Percentiles rank a stretch among this genome's conserved stretches.
Conservation (phyloP, 2,329 filamentous ascomycete species). For the Alternaria gaisen region DNA sequence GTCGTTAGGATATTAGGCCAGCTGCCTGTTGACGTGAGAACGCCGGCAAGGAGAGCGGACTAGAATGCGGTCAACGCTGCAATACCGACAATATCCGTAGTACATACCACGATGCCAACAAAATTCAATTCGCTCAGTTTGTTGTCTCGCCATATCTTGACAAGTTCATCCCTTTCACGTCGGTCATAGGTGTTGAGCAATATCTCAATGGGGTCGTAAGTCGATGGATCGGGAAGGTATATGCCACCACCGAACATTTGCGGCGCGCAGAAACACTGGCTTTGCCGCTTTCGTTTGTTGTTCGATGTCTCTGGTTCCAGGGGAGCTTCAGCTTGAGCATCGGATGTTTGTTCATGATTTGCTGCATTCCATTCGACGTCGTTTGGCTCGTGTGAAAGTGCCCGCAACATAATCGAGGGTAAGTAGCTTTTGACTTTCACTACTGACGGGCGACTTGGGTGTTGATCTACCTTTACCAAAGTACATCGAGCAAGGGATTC, state of each 20-base stretch:
- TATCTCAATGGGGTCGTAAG: slow-evolving; percentile 49
- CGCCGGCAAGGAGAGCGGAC: slow-evolving; percentile 50
- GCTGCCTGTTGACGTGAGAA: slow-evolving; percentile 54
- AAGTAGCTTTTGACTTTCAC: no score
- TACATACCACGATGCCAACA: slow-evolving; percentile 52
- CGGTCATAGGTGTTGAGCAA: slow-evolving; percentile 46
- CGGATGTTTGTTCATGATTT: not conserved
- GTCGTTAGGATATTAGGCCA: slow-evolving; percentile 54
- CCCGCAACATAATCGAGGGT: not conserved
- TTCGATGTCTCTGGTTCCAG: not conserved
- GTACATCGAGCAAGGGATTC: not conserved
- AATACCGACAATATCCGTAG: not conserved
- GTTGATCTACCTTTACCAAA: not conserved
- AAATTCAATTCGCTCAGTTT: slow-evolving; percentile 54
- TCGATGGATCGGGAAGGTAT: slow-evolving; percentile 42
- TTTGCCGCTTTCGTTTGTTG: slow-evolving; percentile 8
- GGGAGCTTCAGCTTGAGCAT: not conserved
- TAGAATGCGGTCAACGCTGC: slow-evolving; percentile 9
- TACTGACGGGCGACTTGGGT: no score
- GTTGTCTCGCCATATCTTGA: slow-evolving; percentile 50
- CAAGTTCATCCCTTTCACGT: slow-evolving; percentile 48
- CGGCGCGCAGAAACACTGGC: slow-evolving; percentile 14
- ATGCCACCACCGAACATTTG: slow-evolving; percentile 46
- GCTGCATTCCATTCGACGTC: slow-evolving; percentile 2
- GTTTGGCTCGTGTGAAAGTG: not conserved